Conservation (phyloP, 2,329 filamentous ascomycete species). For the Ceratocystis colombiana region DNA sequence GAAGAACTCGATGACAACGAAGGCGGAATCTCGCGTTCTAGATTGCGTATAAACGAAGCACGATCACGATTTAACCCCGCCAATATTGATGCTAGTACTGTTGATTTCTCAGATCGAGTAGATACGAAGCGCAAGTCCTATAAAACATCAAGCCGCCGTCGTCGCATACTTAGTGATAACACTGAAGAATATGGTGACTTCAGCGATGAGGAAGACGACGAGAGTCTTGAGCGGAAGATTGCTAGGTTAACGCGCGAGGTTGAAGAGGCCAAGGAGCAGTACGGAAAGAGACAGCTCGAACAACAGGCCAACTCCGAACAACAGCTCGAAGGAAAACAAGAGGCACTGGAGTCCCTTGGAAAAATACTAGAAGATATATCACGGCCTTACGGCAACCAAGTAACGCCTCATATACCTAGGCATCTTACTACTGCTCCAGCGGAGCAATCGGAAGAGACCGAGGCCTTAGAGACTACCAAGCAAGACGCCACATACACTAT, state of each 20-base stretch:
- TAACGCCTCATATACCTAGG: slow-evolving; percentile 11
- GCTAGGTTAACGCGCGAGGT: slow-evolving; percentile 75
- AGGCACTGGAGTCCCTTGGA: slow-evolving; percentile 58
- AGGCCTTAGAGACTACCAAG: slow-evolving; percentile 27
- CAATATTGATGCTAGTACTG: slow-evolving; percentile 63
- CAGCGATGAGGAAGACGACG: slow-evolving; percentile 59
- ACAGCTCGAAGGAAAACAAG: slow-evolving; percentile 37
- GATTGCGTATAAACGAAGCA: slow-evolving; percentile 67
- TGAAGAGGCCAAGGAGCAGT: slow-evolving; percentile 58
- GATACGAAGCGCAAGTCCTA: slow-evolving; percentile 76
- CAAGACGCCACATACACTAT: slow-evolving; percentile 49
- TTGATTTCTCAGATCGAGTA: slow-evolving; percentile 85
- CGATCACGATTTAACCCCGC: slow-evolving; percentile 68
- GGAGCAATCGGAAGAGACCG: slow-evolving; percentile 25
- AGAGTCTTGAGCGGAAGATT: slow-evolving; percentile 67
- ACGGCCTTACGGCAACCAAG: slow-evolving; percentile 28
- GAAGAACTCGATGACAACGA: slow-evolving; percentile 53
- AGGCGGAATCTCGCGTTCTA: slow-evolving; percentile 62
- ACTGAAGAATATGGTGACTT: slow-evolving; percentile 61
- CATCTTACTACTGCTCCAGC: not conserved
- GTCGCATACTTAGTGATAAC: slow-evolving; percentile 52
- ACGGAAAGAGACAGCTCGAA: slow-evolving; percentile 44
- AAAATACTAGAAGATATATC: slow-evolving; percentile 59
- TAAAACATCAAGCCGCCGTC: slow-evolving; percentile 58
- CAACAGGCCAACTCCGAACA: slow-evolving; percentile 37